Percentiles rank a stretch among this genome's conserved stretches.
Conservation (phyloP, 495 filamentous ascomycete genomes). For the Penicillium silybi region DNA sequence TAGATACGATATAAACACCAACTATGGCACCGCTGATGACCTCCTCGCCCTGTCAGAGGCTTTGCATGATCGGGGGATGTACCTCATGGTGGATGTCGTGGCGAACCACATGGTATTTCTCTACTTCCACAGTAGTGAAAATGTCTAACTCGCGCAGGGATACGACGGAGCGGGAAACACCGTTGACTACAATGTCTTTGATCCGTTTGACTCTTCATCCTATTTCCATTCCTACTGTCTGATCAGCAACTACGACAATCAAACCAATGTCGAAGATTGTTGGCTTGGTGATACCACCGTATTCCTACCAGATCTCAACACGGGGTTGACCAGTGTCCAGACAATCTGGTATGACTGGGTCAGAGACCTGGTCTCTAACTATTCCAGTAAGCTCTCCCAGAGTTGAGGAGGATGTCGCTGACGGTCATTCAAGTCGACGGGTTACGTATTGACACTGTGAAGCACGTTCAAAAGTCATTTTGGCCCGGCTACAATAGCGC, state of each 20-base stretch:
- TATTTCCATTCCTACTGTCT: conserved; percentile 67
- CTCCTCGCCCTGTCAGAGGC: conserved; percentile 55
- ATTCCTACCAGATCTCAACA: conserved; percentile 65
- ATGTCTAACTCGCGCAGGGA: conserved; percentile 44
- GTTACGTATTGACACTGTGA: conserved; percentile 73
- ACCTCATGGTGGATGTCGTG: conserved; percentile 79
- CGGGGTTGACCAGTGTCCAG: conserved; percentile 53
- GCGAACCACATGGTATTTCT: conserved; percentile 67
- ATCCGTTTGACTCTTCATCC: conserved; percentile 57
- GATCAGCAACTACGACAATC: conserved; percentile 61
- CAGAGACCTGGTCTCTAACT: conserved; percentile 55
- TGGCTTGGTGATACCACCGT: conserved; percentile 63
- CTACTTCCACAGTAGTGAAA: conserved; percentile 29
- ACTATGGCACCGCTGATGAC: conserved; percentile 63
- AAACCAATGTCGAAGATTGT: conserved; percentile 48
- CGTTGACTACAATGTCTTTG: conserved; percentile 60
- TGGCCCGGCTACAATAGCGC: conserved; percentile 60
- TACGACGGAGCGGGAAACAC: conserved; percentile 50
- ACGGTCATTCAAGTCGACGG: conserved; percentile 56
- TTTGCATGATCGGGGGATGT: conserved; percentile 61
- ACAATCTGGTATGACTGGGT: conserved; percentile 65
- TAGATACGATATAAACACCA: conserved; percentile 55
- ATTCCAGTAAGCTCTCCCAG: conserved; percentile 43
- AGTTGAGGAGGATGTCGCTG: background rate
- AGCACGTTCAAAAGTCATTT: conserved; percentile 68